phyloP scores from a whole-genome alignment of 1,284 basidiomycete species.

The Papiliotrema laurentii region DNA sequence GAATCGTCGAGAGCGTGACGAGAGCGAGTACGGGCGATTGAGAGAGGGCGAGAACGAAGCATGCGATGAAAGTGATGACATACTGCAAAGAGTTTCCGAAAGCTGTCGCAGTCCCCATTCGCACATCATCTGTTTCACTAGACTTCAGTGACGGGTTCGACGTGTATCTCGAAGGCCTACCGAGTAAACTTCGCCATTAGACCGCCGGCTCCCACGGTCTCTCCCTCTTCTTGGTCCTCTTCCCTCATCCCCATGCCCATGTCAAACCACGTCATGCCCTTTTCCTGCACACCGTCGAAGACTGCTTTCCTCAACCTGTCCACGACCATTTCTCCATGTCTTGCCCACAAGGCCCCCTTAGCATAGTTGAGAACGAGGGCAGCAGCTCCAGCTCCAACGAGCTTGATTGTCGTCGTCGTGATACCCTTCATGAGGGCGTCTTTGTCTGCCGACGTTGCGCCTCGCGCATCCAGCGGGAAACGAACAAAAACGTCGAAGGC shows the following conservation, averaged over 20 bases:
- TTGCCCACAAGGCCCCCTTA: slow-evolving; percentile 78
- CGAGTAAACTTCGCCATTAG: slow-evolving; percentile 90
- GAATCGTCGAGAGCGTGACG: slow-evolving; percentile 87
- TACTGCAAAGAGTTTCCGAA: slow-evolving; percentile 75
- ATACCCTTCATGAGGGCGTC: slow-evolving; percentile 58
- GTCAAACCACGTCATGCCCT: slow-evolving; percentile 85
- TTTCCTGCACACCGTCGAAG: slow-evolving; percentile 64
- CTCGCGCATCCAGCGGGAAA: slow-evolving; percentile 48
- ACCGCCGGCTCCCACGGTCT: slow-evolving; percentile 75
- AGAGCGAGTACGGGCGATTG: slow-evolving; percentile 80
- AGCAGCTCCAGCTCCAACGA: slow-evolving; percentile 66
- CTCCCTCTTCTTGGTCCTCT: slow-evolving; percentile 50
- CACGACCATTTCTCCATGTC: slow-evolving; percentile 76
- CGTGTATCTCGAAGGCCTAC: slow-evolving; percentile 51
- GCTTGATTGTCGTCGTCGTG: slow-evolving; percentile 59
- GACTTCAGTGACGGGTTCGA: slow-evolving; percentile 3
- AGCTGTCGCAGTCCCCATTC: slow-evolving; percentile 72
- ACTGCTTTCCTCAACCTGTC: slow-evolving; percentile 64
- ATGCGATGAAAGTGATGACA: slow-evolving; percentile 70
- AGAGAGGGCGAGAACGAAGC: slow-evolving; percentile 73
- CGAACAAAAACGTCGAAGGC: slow-evolving; percentile 72
- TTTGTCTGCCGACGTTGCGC: slow-evolving; percentile 51
- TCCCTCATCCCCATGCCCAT: slow-evolving; percentile 66
- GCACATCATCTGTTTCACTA: slow-evolving; percentile 92
- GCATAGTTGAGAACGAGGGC: slow-evolving; percentile 69